These are phyloP conservation scores for Suillus variegatus DNA, from an alignment of 768 basidiomycete genomes.

Conservation along the genomic window DNA sequence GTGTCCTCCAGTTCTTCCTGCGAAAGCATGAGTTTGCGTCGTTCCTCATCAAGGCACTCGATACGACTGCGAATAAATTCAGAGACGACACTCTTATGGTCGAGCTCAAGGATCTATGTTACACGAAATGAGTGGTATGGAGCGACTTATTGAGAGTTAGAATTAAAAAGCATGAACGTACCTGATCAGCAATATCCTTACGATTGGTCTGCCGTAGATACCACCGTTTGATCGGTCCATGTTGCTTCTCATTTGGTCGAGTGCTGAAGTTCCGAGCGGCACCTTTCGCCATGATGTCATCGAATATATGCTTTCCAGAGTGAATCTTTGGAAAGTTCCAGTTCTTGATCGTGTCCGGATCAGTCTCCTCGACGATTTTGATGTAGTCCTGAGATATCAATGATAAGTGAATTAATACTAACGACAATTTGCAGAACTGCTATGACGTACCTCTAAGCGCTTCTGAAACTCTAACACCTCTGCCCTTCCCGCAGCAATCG, in stretches of 20 bases:
- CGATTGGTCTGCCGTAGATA: not conserved
- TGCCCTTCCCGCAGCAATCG: slow-evolving; percentile 19
- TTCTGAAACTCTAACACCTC: slow-evolving; percentile 6
- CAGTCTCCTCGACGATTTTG: not conserved
- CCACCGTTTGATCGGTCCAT: not conserved
- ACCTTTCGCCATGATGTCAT: not conserved
- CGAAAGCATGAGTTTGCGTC: not conserved
- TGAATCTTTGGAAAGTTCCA: slow-evolving; percentile 8
- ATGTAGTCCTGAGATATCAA: slow-evolving; percentile 2
- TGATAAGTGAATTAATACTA: too few relatives aligned
- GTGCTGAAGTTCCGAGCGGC: not conserved
- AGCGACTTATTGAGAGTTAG: not conserved
- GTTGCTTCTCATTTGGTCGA: not conserved
- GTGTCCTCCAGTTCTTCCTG: not conserved
- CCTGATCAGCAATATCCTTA: not conserved
- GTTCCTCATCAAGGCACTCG: not conserved
- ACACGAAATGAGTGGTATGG: not conserved
- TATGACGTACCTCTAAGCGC: too few relatives aligned
- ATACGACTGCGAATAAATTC: not conserved
- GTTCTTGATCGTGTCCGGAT: not conserved
- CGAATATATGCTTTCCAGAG: not conserved
- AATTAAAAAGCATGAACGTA: not conserved
- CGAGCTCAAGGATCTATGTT: not conserved
- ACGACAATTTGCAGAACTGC: not conserved
- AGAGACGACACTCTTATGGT: not conserved